Percentiles rank a stretch among this genome's conserved stretches.
phyloP scores from a whole-genome alignment of 495 filamentous ascomycete genomes.

The Xylaria curta region DNA sequence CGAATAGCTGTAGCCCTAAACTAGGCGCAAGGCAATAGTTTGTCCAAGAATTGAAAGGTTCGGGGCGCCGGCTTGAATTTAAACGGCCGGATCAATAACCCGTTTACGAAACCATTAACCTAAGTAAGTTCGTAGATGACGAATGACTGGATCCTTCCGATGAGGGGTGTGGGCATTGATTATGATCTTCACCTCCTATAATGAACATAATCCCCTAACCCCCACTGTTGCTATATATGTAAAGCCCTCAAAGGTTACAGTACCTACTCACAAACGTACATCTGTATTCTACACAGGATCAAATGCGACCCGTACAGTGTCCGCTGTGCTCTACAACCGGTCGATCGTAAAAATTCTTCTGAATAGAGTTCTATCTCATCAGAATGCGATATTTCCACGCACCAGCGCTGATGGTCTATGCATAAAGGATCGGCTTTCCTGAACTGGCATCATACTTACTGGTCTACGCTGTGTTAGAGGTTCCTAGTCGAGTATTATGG shows the following conservation, averaged over 20 bases:
- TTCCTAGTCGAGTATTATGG: no score
- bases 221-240: not conserved
- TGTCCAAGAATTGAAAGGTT: not conserved
- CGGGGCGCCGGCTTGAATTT: not conserved
- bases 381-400: not conserved
- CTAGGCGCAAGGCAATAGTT: not conserved
- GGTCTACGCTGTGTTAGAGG: no score
- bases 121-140: not conserved
- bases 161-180: not conserved
- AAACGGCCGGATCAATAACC: not conserved
- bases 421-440: not conserved
- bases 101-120: not conserved
- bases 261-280: not conserved
- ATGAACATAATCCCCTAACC: not conserved
- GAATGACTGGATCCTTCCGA: not conserved
- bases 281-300: not conserved
- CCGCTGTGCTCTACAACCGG: not conserved
- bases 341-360: not conserved
- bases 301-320: not conserved
- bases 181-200: slow-evolving; percentile 19
- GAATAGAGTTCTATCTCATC: not conserved
- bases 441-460: not conserved
- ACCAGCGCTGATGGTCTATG: not conserved
- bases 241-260: no score
- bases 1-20: not conserved